Conservation (phyloP, 225 moss, liverwort and hornwort genomes). For the Lunularia cruciata region DNA sequence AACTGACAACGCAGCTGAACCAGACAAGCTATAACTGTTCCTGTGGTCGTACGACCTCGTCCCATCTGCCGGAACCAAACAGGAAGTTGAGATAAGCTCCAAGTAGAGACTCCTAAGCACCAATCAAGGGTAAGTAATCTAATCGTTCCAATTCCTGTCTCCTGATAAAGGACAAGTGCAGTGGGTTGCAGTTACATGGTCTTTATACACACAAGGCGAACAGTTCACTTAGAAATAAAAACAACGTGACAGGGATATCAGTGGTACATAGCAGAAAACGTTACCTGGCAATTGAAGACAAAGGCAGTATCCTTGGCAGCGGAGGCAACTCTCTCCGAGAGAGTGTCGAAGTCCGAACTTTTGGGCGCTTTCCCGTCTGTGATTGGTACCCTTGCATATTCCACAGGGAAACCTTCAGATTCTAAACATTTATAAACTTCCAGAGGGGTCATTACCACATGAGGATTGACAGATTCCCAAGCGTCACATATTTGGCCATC, state of each 20-base stretch:
- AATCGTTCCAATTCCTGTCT: too few species aligned
- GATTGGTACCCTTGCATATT: conserved; percentile 97
- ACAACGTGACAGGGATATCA: too few species aligned
- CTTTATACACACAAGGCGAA: too few species aligned
- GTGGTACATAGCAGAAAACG: too few species aligned
- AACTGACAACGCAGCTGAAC: conserved; percentile 85
- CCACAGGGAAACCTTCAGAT: conserved; percentile 75
- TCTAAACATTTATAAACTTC: conserved; percentile 88
- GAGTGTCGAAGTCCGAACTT: conserved; percentile 94
- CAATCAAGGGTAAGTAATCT: too few species aligned
- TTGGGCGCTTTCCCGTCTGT: conserved; percentile 99
- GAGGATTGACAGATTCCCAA: conserved; percentile 77
- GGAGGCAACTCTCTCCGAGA: conserved; percentile 78
- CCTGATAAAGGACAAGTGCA: too few species aligned
- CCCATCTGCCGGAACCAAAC: conserved; percentile 70
- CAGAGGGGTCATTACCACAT: conserved; percentile 87
- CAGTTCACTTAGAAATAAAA: too few species aligned
- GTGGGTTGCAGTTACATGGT: too few species aligned
- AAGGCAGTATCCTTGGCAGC: conserved; percentile 78
- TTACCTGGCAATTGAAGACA: conserved; percentile 97
- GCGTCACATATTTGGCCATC: conserved; percentile 93
- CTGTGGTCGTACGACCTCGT: conserved; percentile 96
- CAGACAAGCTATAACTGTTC: conserved; percentile 96
- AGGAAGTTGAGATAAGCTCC: conserved; percentile 2
- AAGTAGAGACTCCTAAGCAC: too few species aligned